Conservation (phyloP, 1,139 yeast genomes). For the Geotrichum candidum region DNA sequence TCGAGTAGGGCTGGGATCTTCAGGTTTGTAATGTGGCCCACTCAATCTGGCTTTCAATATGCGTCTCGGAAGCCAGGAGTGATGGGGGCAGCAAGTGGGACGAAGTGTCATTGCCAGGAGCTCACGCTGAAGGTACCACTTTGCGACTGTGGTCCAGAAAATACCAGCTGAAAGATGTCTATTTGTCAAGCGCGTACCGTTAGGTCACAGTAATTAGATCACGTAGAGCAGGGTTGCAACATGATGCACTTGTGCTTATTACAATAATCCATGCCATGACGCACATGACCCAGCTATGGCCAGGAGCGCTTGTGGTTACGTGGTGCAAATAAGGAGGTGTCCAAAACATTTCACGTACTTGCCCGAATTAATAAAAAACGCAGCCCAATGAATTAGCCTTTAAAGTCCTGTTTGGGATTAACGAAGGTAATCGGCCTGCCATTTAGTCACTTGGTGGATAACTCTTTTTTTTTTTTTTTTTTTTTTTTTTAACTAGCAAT, state of each 20-base stretch:
- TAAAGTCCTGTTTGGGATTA: not conserved
- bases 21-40: not conserved
- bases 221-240: not conserved
- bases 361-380: not conserved
- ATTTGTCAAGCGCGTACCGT: not conserved
- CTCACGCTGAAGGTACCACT: not conserved
- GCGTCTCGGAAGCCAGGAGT: not conserved
- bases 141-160: not conserved
- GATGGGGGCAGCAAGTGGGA: not conserved
- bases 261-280: not conserved
- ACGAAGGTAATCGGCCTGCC: not conserved
- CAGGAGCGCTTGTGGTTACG: not conserved
- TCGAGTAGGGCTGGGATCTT: not conserved
- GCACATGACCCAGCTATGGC: not conserved
- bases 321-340: not conserved
- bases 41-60: not conserved
- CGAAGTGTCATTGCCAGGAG: not conserved
- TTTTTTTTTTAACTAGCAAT: not conserved
- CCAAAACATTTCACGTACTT: not conserved
- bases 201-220: not conserved
- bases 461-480: not conserved
- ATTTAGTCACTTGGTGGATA: not conserved
- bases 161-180: not conserved
- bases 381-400: not conserved
- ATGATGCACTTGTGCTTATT: not conserved